Evolutionary conservation across 2,329 filamentous ascomycete genomes (phyloP), one percentile per base, ranked within the genome.

Genomic region (Diplocarpon rosae): DNA sequence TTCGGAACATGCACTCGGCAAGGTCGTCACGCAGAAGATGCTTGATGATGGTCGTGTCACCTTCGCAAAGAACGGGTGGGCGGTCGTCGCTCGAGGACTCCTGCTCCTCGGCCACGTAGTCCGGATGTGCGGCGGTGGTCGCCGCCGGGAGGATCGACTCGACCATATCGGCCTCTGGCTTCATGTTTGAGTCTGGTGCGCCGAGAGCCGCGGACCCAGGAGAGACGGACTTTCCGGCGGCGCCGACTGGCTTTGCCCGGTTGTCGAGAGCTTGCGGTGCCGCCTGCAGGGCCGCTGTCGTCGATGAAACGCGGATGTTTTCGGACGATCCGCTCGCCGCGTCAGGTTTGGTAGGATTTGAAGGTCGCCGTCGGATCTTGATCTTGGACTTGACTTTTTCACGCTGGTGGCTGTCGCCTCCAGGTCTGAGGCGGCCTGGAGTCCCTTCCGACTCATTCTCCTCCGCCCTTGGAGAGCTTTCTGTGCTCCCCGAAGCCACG

Each of bases 31-130:
- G 70, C 1, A 95, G 71, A 28, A 95, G 65, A 50, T 88, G 68
- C 50, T 80, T 69, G 31, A 88, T 69, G 33, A 96, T 73, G 34
- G 72, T 73, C 0, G 86, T 93, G 59, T 95, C 88, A 7, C 87
- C 84, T 61, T 89, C 84, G 37, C 85, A 88, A 40, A 94, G 74
- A 6, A 63, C 63, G 30, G 60, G 54, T 20, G 40, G 24, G 29
- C 36, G 40, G 38, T 38, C 43, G 11, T 44, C 39, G 10, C 35
- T 45, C 34, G 20, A 43, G n/a, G 35, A 24, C 16, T 47, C 37
- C 24, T 37, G 33, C 31, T 55, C 3, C 48, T 40, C 39, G 12
- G 36, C 24, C 8, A 20, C 35, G 9, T 45, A 37, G 15, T 45
- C 39, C 1, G 43, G 16, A 16, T 35, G 34, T 16, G 41, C 40